Conservation (phyloP, 768 basidiomycete genomes). For the Lyophyllum shimeji region DNA sequence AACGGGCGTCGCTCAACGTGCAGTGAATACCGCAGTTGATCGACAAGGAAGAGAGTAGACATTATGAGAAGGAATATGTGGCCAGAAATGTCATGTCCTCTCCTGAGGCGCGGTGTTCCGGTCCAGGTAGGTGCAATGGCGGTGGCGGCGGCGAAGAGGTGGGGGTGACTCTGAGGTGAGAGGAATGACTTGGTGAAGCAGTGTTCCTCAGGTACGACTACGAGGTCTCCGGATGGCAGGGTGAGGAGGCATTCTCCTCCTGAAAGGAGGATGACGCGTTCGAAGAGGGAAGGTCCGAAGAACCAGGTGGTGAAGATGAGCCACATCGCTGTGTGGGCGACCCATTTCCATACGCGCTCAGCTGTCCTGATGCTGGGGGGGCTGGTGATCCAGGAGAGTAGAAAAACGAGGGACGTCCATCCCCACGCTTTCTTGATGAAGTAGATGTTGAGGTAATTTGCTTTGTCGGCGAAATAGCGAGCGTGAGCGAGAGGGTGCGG, state of each 20-base stretch:
- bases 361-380: slow-evolving; percentile 42
- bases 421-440: slow-evolving; percentile 93
- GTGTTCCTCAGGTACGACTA: slow-evolving; percentile 55
- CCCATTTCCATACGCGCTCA: slow-evolving; percentile 51
- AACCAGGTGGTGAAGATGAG: slow-evolving; percentile 81
- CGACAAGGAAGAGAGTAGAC: slow-evolving; percentile 71
- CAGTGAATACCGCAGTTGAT: slow-evolving; percentile 67
- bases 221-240: slow-evolving; percentile 53
- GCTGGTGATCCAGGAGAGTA: slow-evolving; percentile 57
- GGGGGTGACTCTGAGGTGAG: slow-evolving; percentile 60
- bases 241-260: slow-evolving; percentile 78
- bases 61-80: slow-evolving; percentile 90
- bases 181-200: slow-evolving; percentile 55
- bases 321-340: slow-evolving; percentile 65
- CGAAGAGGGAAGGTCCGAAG: slow-evolving; percentile 78
- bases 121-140: slow-evolving; percentile 43
- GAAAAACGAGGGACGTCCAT: slow-evolving; percentile 78
- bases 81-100: slow-evolving; percentile 92
- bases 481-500: slow-evolving; percentile 64
- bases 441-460: slow-evolving; percentile 76
- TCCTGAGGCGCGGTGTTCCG: slow-evolving; percentile 59
- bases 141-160: slow-evolving; percentile 50
- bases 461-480: slow-evolving; percentile 79
- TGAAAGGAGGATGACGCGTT: slow-evolving; percentile 60
- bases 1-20: slow-evolving; percentile 36